Percentiles rank a stretch among this genome's conserved stretches.
Evolutionary conservation across 2,329 filamentous ascomycete genomes (phyloP).

Genomic region (Alternaria novae-zelandiae): DNA sequence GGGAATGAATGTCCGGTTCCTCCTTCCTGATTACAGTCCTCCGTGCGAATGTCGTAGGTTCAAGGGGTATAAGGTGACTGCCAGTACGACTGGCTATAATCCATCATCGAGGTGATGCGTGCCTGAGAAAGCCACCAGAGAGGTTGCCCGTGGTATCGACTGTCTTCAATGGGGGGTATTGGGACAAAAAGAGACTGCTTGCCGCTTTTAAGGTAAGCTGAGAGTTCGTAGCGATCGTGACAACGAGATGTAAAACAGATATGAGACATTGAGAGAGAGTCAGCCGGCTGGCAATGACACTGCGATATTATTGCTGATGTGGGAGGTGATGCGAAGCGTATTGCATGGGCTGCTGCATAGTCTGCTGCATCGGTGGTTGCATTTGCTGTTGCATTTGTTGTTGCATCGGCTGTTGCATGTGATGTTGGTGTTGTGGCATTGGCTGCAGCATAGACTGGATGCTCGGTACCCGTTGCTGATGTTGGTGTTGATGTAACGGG

Average conservation of each 20-base stretch:
- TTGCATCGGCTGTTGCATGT: conserved; percentile 8
- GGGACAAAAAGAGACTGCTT: conserved; percentile 10
- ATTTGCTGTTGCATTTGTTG: conserved; percentile 10
- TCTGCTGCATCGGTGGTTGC: conserved; percentile 5
- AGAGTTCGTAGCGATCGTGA: conserved; percentile 25
- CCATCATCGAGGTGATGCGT: neutral
- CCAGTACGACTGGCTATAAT: neutral
- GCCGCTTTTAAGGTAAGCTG: neutral
- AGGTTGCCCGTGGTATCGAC: conserved; percentile 6
- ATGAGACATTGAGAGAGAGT: conserved; percentile 19
- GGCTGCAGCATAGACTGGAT: conserved; percentile 49
- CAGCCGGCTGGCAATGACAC: conserved; percentile 13
- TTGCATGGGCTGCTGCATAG: conserved; percentile 20
- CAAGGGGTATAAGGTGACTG: conserved; percentile 10
- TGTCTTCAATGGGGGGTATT: conserved; percentile 8
- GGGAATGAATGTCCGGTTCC: conserved; percentile 26
- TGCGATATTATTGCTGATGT: conserved; percentile 20
- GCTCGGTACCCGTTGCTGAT: conserved; percentile 45
- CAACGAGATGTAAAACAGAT: conserved; percentile 15
- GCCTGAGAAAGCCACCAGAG: conserved; percentile 1
- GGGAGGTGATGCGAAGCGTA: conserved; percentile 24
- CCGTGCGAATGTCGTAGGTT: conserved; percentile 11
- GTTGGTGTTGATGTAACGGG: conserved; percentile 31
- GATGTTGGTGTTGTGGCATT: conserved; percentile 17
- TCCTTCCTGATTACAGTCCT: conserved; percentile 25